These are phyloP conservation scores for Paraphoma chrysanthemicola DNA, from an alignment of 2,329 filamentous ascomycete species.

Conservation along the genomic window DNA sequence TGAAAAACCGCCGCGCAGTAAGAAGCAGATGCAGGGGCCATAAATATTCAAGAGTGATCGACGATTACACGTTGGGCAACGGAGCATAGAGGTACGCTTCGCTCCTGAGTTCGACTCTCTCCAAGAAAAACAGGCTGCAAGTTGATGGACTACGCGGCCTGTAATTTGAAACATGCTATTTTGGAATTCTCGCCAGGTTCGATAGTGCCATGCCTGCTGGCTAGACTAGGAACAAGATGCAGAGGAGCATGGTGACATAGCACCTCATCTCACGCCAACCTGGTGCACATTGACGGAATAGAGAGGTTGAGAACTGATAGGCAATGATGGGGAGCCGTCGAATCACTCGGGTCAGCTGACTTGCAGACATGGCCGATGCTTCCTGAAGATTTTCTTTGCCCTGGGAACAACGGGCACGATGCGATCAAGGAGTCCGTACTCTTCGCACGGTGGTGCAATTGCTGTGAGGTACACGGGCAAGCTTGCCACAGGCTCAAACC, in stretches of 20 bases:
- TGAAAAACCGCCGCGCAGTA: constrained; percentile 2
- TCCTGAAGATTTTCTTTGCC: too few relatives aligned
- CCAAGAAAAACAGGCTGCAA: neutral
- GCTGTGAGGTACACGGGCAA: too few relatives aligned
- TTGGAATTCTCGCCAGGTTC: neutral
- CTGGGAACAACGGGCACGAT: too few relatives aligned
- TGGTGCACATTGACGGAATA: neutral
- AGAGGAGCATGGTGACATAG: neutral
- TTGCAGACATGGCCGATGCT: neutral
- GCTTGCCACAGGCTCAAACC: too few relatives aligned
- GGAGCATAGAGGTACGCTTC: neutral
- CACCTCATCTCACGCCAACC: constrained; percentile 8
- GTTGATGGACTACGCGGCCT: neutral
- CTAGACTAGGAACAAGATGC: neutral
- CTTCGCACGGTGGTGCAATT: neutral
- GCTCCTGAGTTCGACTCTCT: neutral
- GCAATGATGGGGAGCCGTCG: neutral
- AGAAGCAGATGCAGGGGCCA: neutral
- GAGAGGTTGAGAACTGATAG: neutral
- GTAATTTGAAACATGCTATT: neutral
- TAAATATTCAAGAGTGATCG: neutral
- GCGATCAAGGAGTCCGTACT: too few relatives aligned
- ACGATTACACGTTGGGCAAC: neutral
- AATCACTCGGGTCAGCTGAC: neutral
- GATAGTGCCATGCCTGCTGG: neutral